phyloP scores from a whole-genome alignment of 345 rosid genomes.

The Draba incana region DNA sequence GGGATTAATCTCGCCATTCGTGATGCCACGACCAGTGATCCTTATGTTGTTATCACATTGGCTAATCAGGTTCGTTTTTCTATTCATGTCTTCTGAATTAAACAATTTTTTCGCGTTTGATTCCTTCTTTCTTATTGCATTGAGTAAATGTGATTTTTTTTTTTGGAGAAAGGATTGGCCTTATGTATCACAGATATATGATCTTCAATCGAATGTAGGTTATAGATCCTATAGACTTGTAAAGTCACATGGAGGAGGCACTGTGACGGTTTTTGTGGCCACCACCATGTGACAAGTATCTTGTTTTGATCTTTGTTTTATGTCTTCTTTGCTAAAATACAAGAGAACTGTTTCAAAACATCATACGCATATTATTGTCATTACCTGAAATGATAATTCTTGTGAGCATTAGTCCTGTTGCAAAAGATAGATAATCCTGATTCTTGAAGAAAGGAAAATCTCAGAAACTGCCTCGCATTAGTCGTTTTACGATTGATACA shows the following conservation, averaged over 20 bases:
- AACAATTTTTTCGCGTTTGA: no score
- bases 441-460: no score
- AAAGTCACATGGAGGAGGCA: conserved; percentile 30
- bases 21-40: conserved; percentile 55
- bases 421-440: no score
- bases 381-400: no score
- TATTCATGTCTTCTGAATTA: neutral
- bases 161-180: neutral
- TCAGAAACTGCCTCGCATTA: neutral
- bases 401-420: no score
- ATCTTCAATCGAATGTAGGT: neutral
- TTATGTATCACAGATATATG: neutral
- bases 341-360: neutral
- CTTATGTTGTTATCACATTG: conserved; percentile 55
- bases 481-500: neutral
- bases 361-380: neutral
- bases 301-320: conserved; percentile 25
- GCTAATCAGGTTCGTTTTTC: conserved; percentile 47
- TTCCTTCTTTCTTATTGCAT: no score
- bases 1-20: conserved; percentile 56
- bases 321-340: conserved; percentile 27
- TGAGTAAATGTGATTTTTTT: neutral
- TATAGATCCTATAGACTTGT: neutral
- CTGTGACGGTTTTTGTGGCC: conserved; percentile 35
- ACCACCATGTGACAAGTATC: conserved; percentile 41